Evolutionary conservation across 805 yeast genomes (phyloP), one percentile per base, ranked within the genome.

Genomic region (Kuraishia capsulata): DNA sequence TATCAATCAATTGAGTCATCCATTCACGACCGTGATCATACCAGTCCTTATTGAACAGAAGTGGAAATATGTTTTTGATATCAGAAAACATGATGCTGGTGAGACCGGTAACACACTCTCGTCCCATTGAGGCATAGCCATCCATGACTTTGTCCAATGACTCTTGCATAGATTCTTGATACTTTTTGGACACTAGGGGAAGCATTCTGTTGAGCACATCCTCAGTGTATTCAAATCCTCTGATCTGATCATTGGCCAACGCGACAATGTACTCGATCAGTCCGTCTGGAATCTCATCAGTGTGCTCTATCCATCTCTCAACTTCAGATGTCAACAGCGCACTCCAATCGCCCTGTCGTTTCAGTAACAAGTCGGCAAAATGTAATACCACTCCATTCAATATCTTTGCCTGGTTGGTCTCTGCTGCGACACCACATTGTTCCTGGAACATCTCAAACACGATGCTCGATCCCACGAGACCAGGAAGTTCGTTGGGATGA

Each of bases 371-470:
- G 5, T 61, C 64, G 24, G 81, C 73, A 66, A 88, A 83, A 42
- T 80, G 77, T 38, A 72, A 78, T 13, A 87, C 74, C 10, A 86
- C 92, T 19, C 90, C 92, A 10, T 79, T 78, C 25, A 87, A 64
- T 20, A 87, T 82, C 44, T 79, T 72, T 5, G 88, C 86, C 56
- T 84, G 88, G 3, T 86, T 85, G 3, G 90, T 77, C 24, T 81
- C 89, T 0, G 88, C 84, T 0, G 95, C 92, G 5, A 83, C 89
- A 44, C 83, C 94, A 13, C 86, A 80, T 56, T 88, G 95, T 52
- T 87, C 95, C n/a, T 81, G 78, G 41, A 87, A 75, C 80, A 87
- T 81, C 44, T 83, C 76, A 54, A 84, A 78, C 21, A 88, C 79
- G 4, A 82, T 79, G 43, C 78, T 81, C 38, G 87, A 82, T 39